Conservation (phyloP, 495 filamentous ascomycete species). For the Aspergillus nidulans region DNA sequence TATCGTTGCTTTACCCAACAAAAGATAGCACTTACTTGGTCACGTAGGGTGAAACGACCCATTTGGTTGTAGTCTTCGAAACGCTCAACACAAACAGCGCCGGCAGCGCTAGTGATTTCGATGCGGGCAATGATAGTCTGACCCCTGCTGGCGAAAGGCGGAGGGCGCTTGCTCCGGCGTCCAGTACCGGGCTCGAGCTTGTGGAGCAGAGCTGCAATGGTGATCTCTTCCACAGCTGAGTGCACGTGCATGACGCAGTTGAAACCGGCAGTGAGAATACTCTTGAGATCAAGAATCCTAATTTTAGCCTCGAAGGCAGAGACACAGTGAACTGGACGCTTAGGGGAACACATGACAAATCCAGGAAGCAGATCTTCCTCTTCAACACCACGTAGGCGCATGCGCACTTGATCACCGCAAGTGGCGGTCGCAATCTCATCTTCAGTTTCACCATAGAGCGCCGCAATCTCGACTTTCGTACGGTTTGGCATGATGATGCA, state of each 20-base stretch:
- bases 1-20: neutral
- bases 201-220: slow-evolving; percentile 79
- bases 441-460: slow-evolving; percentile 93
- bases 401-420: slow-evolving; percentile 91
- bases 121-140: slow-evolving; percentile 90
- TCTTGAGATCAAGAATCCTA: slow-evolving; percentile 89
- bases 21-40: slow-evolving; percentile 61
- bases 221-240: slow-evolving; percentile 93
- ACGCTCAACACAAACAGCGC: slow-evolving; percentile 83
- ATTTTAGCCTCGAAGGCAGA: slow-evolving; percentile 93
- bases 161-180: slow-evolving; percentile 86
- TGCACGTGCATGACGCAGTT: slow-evolving; percentile 88
- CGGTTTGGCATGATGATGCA: slow-evolving; percentile 94
- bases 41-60: slow-evolving; percentile 90
- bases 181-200: slow-evolving; percentile 96
- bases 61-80: slow-evolving; percentile 94
- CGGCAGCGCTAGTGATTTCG: slow-evolving; percentile 78
- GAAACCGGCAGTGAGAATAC: slow-evolving; percentile 84
- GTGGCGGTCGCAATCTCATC: slow-evolving; percentile 76
- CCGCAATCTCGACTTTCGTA: slow-evolving; percentile 70
- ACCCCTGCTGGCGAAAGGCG: slow-evolving; percentile 87
- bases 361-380: slow-evolving; percentile 97
- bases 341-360: slow-evolving; percentile 90
- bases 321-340: slow-evolving; percentile 88
- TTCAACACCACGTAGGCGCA: slow-evolving; percentile 89